Percentiles rank a stretch among this genome's conserved stretches.
These are phyloP conservation scores for Basidiobolus meristosporus DNA, from an alignment of 371 early-diverging fungal species.

Conservation along the genomic window DNA sequence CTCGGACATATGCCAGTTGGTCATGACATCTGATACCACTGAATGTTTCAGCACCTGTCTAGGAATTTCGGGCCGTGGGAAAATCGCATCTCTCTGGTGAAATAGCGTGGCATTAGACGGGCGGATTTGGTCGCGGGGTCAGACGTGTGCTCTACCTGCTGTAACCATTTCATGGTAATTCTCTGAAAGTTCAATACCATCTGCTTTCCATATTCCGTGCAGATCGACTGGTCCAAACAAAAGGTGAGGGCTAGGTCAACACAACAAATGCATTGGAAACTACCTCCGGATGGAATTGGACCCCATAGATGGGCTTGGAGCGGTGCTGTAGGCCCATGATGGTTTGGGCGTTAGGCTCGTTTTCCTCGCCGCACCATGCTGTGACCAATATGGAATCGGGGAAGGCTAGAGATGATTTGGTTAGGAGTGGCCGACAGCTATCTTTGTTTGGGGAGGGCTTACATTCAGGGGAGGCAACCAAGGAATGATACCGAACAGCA, in stretches of 20 bases:
- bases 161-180: constrained; percentile 21
- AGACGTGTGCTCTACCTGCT: constrained; percentile 5
- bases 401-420: constrained; percentile 16
- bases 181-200: constrained; percentile 55
- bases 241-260: background rate
- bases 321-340: constrained; percentile 76
- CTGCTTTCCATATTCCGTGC: constrained; percentile 49
- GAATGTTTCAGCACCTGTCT: too few species aligned
- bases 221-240: constrained; percentile 34
- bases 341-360: constrained; percentile 13
- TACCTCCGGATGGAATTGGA: constrained; percentile 91
- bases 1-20: too few species aligned
- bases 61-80: too few species aligned
- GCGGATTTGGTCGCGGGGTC: too few species aligned
- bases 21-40: too few species aligned
- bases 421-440: constrained; percentile 1
- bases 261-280: background rate
- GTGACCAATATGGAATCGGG: constrained; percentile 26
- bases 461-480: constrained; percentile 30
- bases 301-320: constrained; percentile 58
- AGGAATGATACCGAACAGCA: constrained; percentile 83
- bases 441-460: constrained; percentile 3
- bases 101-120: too few species aligned
- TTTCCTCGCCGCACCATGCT: constrained; percentile 30
- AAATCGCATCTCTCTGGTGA: too few species aligned